These are phyloP conservation scores for Syzygium grande DNA, from an alignment of 345 rosid genomes.

Conservation along the genomic window DNA sequence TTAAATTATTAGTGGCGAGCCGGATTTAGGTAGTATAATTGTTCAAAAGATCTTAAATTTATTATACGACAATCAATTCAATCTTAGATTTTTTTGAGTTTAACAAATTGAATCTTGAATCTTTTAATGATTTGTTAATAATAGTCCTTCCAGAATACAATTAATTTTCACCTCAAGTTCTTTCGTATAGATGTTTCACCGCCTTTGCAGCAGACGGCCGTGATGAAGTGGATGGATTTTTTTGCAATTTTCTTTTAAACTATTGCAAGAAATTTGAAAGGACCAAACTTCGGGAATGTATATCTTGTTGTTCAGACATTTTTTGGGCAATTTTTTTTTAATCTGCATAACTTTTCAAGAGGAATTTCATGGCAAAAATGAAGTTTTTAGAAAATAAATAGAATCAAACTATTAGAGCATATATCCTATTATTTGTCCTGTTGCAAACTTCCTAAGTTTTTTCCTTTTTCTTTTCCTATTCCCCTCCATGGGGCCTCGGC, in stretches of 20 bases:
- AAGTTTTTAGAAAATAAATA: neutral
- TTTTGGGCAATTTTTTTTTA: neutral
- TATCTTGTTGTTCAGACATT: neutral
- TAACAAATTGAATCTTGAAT: fast-evolving
- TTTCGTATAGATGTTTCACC: too few species aligned
- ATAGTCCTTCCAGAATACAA: fast-evolving
- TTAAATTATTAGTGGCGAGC: too few species aligned
- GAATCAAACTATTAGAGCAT: neutral
- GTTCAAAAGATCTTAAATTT: fast-evolving
- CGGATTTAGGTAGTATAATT: fast-evolving
- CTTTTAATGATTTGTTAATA: fast-evolving
- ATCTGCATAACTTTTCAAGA: fast-evolving
- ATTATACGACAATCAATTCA: fast-evolving
- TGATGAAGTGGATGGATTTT: too few species aligned
- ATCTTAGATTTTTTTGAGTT: fast-evolving
- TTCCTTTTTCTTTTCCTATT: neutral
- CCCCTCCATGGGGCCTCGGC: neutral
- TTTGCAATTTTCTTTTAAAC: neutral
- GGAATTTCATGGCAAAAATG: neutral
- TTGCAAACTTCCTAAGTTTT: neutral
- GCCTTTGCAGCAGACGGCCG: too few species aligned
- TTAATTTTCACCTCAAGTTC: too few species aligned
- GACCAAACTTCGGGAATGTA: neutral
- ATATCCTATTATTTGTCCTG: neutral
- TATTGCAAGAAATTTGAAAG: neutral